Base-by-base conservation (phyloP, 805 yeast species). In the Starmerella etchellsii region DNA sequence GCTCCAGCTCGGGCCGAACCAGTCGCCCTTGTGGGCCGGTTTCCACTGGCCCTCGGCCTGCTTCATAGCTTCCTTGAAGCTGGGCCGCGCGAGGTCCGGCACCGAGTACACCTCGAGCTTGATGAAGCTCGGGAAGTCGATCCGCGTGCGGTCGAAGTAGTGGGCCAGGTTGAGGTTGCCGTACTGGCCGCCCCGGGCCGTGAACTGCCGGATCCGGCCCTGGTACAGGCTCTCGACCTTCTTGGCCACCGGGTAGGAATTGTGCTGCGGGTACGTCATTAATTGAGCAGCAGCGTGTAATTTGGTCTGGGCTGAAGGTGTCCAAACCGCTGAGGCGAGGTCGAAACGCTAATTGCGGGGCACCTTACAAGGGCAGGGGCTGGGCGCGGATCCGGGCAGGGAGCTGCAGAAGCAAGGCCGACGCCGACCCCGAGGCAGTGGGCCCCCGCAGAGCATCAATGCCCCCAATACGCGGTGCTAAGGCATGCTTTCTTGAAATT, bases 1-100 rank as follows among this genome's bases (percentile, higher is more conserved):
- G 43, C 88, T 78, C 98, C 98, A 88, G 13, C 93, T 80, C 3
- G 98, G 98, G 0, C 97, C 96, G 58, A 81, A 84, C 8, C 67
- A 62, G 50, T 81, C 78, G 19, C 91, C 93, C 49, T 75, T 76
- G 30, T 50, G 42, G 5, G 67, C 55, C 1, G 54, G 50, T 8
- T 51, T 49, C 64, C 67, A 65, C 3, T 41, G 23, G 26, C 33
- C 46, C 29, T 48, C 48, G n/a, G 82, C 78, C 20, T 66, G 63
- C 49, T 68, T 63, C 44, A 77, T 62, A 47, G 82, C 71, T 41
- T 73, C 76, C 38, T 66, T 60, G 59, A 78, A 80, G 25, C 69
- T 60, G 0, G 91, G 91, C 34, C 87, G 68, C 38, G 66, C 59
- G 33, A 81, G 50, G 47, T 72, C 78, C 0, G 91, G 85, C 2